A percentile compares a stretch with the other conserved stretches of the same genome.
phyloP scores from a whole-genome alignment of 176 grass and related monocot species.

The Canna indica region DNA sequence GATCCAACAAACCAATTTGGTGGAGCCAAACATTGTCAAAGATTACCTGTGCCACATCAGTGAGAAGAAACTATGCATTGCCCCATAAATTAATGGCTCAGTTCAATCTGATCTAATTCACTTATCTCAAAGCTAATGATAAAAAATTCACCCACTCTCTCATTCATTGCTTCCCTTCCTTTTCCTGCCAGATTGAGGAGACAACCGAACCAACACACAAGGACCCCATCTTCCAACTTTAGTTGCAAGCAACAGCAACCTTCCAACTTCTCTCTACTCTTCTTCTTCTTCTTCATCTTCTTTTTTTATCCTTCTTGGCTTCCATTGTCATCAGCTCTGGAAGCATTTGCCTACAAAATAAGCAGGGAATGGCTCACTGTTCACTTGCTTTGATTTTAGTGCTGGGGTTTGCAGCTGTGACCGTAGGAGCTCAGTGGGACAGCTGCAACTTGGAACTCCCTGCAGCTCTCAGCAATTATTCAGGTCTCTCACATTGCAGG shows the following conservation, averaged over 20 bases:
- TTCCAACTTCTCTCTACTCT: background rate
- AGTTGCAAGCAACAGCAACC: constrained; percentile 6
- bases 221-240: background rate
- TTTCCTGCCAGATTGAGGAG: background rate
- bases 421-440: constrained; percentile 35
- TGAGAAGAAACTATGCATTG: no score
- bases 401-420: constrained; percentile 13
- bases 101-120: background rate
- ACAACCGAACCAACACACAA: background rate
- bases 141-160: background rate
- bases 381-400: constrained; percentile 30
- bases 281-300: background rate
- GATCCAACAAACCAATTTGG: background rate
- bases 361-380: constrained; percentile 27
- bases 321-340: background rate
- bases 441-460: constrained; percentile 55
- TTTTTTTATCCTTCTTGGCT: background rate
- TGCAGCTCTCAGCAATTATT: constrained; percentile 45
- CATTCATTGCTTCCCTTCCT: background rate
- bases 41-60: background rate
- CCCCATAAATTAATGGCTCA: no score
- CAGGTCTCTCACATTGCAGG: constrained; percentile 50
- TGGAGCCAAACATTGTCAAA: background rate
- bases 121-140: background rate
- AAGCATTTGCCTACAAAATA: background rate